Conservation (phyloP, 768 basidiomycete species). For the Xerocomus brunneocitrinus region DNA sequence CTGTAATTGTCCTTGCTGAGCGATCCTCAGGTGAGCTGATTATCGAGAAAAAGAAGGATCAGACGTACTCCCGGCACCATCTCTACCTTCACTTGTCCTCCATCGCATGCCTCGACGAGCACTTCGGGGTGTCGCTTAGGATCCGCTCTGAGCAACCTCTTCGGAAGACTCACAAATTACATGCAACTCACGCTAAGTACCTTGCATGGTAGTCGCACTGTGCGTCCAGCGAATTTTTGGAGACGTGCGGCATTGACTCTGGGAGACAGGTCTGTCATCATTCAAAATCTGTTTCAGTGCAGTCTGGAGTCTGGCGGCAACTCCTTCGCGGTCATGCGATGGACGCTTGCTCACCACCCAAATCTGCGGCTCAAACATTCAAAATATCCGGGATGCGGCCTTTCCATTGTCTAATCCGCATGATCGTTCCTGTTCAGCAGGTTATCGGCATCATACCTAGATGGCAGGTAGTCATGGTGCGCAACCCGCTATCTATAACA, state of each 20-base stretch:
- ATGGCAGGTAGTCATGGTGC: not conserved
- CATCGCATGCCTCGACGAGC: constrained; percentile 64
- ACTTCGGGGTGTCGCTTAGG: constrained; percentile 39
- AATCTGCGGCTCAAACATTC: too few species aligned
- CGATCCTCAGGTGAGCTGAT: constrained; percentile 1
- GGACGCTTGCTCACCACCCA: too few species aligned
- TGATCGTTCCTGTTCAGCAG: not conserved
- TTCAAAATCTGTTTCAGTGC: too few species aligned
- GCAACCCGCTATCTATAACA: not conserved
- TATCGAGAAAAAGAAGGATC: not conserved
- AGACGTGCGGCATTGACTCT: constrained; percentile 64
- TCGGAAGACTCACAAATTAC: not conserved
- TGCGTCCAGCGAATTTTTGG: constrained; percentile 45
- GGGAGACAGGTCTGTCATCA: too few species aligned
- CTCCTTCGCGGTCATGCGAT: too few species aligned
- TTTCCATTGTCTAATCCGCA: not conserved
- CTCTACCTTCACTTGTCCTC: constrained; percentile 51
- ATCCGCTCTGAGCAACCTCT: not conserved
- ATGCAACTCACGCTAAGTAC: constrained; percentile 43
- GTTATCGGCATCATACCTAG: not conserved
- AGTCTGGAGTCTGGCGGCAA: too few species aligned
- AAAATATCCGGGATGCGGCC: too few species aligned
- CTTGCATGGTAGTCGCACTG: constrained; percentile 60
- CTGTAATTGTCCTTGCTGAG: constrained; percentile 41
- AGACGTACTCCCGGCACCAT: constrained; percentile 38